Percentiles rank a stretch among this genome's conserved stretches.
Conservation (phyloP, 2,329 filamentous ascomycete genomes). For the Claviceps cyperi region DNA sequence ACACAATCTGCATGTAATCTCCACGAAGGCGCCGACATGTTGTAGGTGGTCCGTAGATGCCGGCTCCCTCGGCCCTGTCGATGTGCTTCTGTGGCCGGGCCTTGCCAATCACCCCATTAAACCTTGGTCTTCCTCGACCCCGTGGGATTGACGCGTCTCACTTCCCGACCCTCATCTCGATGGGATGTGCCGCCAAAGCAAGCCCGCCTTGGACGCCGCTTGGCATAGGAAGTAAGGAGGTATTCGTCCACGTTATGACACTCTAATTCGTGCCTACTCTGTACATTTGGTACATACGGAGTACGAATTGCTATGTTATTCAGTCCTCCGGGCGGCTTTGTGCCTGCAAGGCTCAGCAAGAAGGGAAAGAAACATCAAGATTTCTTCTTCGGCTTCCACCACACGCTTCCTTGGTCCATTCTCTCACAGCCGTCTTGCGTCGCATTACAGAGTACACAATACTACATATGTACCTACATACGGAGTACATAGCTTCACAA, state of each 20-base stretch:
- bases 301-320: background rate
- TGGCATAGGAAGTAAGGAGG: too few relatives aligned
- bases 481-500: background rate
- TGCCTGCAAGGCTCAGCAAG: too few relatives aligned
- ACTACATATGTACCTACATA: too few relatives aligned
- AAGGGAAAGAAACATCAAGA: too few relatives aligned
- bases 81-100: background rate
- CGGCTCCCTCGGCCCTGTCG: background rate
- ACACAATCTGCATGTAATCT: too few relatives aligned
- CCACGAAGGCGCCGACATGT: too few relatives aligned
- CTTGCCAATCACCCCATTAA: background rate
- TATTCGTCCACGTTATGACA: background rate
- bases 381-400: too few relatives aligned
- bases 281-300: too few relatives aligned
- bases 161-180: background rate
- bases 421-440: too few relatives aligned
- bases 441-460: too few relatives aligned
- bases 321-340: too few relatives aligned
- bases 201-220: background rate
- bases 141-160: background rate
- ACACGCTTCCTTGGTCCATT: too few relatives aligned
- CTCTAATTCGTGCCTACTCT: background rate
- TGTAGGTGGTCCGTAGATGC: background rate
- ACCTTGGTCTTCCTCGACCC: background rate
- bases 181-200: background rate